Evolutionary conservation across 768 basidiomycete species (phyloP), one percentile per base, ranked within the genome.

Genomic region (Mycena metata): DNA sequence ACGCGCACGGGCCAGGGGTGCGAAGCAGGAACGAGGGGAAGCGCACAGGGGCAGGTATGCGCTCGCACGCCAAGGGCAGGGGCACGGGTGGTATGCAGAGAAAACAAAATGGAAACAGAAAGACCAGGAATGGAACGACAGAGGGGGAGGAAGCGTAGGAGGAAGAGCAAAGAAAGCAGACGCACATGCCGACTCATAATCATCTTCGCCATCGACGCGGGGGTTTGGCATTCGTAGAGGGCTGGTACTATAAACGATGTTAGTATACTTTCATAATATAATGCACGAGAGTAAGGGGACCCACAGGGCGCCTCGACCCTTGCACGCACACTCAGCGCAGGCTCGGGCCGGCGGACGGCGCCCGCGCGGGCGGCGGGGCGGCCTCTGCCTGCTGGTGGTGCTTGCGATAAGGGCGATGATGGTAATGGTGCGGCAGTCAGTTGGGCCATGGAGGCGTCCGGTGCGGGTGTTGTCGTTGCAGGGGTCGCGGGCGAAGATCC

Each of bases 171-270:
- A 16, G 17, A 30, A 15, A 30, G 33, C n/a, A 33, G 7, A 50
- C 66, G 24, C 51, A 67, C 66, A 67, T 67, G 66, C 21, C 66
- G 52, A 17, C 66, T 67, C 59, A 67, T 67, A 21, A 67, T 67
- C 26, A 67, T 41, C 59, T 54, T 67, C 11, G 66, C 66, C 66
- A 67, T 67, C 50, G 59, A 60, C 66, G 41, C 66, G 59, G 66
- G 66, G n/a, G 58, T 60, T 51, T 61, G 42, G 33, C 41, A 35
- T 35, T 42, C 66, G 43, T 60, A 67, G n/a, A 67, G 23, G 24
- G 66, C 66, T 10, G 66, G 50, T 12, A 51, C 61, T 63, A 19
- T n/a, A 1, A 63, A 35, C 26, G 17, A 36, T 30, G n/a, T 19
- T 1, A 24, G 21, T 7, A 6, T 12, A 5, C 45, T 23, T 12